A percentile compares a stretch with the other conserved stretches of the same genome.
phyloP scores from a whole-genome alignment of 805 yeast genomes.

The Ogataea angusta region DNA sequence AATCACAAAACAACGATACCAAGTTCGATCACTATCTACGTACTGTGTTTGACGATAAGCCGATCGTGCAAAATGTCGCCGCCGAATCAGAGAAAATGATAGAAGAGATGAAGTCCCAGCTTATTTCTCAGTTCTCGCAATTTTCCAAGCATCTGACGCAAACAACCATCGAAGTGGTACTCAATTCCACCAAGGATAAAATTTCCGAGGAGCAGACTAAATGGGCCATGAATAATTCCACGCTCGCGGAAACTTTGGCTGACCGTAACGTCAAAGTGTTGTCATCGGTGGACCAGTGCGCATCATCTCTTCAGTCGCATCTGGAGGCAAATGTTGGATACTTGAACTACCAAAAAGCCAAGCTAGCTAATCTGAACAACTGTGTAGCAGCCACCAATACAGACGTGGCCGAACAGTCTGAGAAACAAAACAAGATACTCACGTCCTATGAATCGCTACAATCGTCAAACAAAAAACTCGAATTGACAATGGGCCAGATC shows the following conservation, averaged over 20 bases:
- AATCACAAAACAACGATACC: conserved; percentile 5
- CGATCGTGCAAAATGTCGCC: conserved; percentile 1
- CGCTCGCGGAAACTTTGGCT: not conserved
- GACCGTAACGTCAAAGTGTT: not conserved
- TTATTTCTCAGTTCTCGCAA: conserved; percentile 8
- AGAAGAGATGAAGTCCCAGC: conserved; percentile 5
- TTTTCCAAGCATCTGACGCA: conserved; percentile 10
- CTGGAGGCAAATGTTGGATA: conserved; percentile 15
- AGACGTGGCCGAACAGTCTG: not conserved
- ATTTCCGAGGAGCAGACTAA: conserved; percentile 4
- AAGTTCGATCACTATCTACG: conserved; percentile 4
- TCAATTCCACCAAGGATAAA: conserved; percentile 9
- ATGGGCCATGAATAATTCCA: conserved; percentile 8
- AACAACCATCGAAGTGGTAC: conserved; percentile 8
- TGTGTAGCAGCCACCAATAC: not conserved
- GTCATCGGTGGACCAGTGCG: conserved; percentile 1
- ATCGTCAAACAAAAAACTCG: not conserved
- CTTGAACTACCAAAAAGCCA: conserved; percentile 16
- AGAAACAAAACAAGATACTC: not conserved
- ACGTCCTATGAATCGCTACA: conserved; percentile 6
- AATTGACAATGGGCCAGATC: conserved; percentile 5
- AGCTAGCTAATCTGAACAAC: conserved; percentile 6
- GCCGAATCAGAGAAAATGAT: conserved; percentile 7
- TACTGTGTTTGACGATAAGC: not conserved
- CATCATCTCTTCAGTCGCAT: conserved; percentile 9